These are phyloP conservation scores for Trapa bicornis DNA, from an alignment of 345 rosid species.

Conservation along the genomic window DNA sequence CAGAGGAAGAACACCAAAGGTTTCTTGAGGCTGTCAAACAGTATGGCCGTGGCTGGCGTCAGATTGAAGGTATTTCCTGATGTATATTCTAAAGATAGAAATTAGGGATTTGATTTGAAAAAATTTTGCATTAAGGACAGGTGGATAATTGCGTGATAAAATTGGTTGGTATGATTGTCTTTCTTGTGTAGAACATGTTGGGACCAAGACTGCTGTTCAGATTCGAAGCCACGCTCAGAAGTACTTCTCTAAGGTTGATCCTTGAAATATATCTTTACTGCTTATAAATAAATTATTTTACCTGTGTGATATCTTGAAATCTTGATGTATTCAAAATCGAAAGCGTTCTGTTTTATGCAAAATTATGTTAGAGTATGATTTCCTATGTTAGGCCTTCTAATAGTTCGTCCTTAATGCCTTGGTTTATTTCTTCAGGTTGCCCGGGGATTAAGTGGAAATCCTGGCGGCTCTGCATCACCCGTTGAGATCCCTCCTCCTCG, in stretches of 20 bases:
- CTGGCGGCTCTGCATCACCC: constrained; percentile 21
- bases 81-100: neutral
- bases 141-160: neutral
- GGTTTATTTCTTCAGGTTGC: too few relatives aligned
- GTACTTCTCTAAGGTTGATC: constrained; percentile 71
- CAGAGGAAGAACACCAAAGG: constrained; percentile 69
- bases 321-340: neutral
- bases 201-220: constrained; percentile 85
- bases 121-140: neutral
- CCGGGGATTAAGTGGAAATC: neutral
- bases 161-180: constrained; percentile 9
- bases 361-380: neutral
- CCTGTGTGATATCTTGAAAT: constrained; percentile 4
- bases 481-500: constrained; percentile 86
- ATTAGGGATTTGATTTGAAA: neutral
- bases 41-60: constrained; percentile 83
- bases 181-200: constrained; percentile 55
- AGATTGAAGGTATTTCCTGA: constrained; percentile 38
- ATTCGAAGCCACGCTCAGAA: constrained; percentile 97
- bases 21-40: constrained; percentile 80
- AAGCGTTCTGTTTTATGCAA: neutral
- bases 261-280: neutral
- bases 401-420: too few relatives aligned
- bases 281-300: neutral
- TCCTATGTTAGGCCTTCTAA: too few relatives aligned